phyloP scores from a whole-genome alignment of 768 basidiomycete species.

The Mycena alexandri region DNA sequence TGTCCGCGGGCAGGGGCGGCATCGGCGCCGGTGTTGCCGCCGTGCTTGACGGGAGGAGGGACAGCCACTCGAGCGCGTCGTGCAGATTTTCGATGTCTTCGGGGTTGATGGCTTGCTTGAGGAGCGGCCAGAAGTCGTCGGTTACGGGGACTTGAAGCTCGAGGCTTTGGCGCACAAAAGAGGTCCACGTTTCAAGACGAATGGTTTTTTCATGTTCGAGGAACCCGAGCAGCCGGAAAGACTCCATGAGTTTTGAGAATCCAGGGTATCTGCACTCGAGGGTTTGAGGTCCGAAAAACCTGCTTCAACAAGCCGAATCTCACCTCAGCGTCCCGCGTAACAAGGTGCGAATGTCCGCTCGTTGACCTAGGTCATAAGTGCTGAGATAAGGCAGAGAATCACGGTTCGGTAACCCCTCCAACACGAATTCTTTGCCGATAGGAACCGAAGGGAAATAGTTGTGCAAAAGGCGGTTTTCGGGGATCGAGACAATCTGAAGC shows the following conservation, averaged over 20 bases:
- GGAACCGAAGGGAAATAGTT: slow-evolving; percentile 76
- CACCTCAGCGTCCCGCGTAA: slow-evolving; percentile 89
- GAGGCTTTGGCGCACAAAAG: slow-evolving; percentile 49
- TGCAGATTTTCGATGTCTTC: slow-evolving; percentile 44
- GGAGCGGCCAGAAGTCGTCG: slow-evolving; percentile 26
- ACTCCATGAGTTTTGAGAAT: slow-evolving; percentile 79
- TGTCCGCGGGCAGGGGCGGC: slow-evolving; percentile 59
- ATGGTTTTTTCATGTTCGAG: slow-evolving; percentile 60
- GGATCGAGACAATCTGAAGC: slow-evolving; percentile 60
- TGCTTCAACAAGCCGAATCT: neutral
- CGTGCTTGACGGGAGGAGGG: slow-evolving; percentile 40
- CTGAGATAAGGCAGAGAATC: slow-evolving; percentile 80
- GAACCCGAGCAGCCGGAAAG: slow-evolving; percentile 79
- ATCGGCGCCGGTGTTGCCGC: slow-evolving; percentile 39
- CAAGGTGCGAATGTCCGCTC: slow-evolving; percentile 67
- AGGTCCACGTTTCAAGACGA: slow-evolving; percentile 54
- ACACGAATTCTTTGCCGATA: slow-evolving; percentile 66
- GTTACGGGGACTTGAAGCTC: slow-evolving; percentile 36
- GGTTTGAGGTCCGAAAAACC: slow-evolving; percentile 1
- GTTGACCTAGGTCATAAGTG: slow-evolving; percentile 68
- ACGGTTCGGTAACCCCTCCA: slow-evolving; percentile 91
- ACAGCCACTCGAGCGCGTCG: slow-evolving; percentile 67
- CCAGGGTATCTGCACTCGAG: slow-evolving; percentile 77
- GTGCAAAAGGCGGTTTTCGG: slow-evolving; percentile 66
- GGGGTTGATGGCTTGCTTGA: slow-evolving; percentile 16